Percentiles rank a stretch among this genome's conserved stretches.
These are phyloP conservation scores for Lichtheimia ornata DNA, from an alignment of 371 early-diverging fungal genomes.

Conservation along the genomic window DNA sequence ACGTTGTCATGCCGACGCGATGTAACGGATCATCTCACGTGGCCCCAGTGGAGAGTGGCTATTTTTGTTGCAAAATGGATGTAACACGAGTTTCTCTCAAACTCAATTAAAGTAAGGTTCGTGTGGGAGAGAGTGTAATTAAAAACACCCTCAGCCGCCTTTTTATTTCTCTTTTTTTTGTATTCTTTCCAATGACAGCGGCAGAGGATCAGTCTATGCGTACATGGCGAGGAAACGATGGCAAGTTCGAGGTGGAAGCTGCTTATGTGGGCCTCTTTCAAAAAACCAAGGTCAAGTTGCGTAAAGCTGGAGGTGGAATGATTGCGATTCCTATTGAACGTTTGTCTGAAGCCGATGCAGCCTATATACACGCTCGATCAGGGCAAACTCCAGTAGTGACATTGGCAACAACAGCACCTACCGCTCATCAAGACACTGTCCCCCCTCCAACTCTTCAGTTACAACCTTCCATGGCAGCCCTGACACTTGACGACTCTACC, in stretches of 20 bases:
- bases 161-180: no score
- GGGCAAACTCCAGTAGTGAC: not conserved
- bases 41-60: no score
- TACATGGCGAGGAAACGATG: slow-evolving; percentile 38
- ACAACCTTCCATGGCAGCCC: not conserved
- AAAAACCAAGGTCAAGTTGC: slow-evolving; percentile 42
- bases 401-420: not conserved
- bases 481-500: not conserved
- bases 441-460: not conserved
- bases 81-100: no score
- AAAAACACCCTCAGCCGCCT: no score
- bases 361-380: slow-evolving; percentile 26
- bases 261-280: slow-evolving; percentile 37
- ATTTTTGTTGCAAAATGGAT: no score
- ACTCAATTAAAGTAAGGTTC: no score
- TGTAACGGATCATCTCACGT: no score
- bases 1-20: no score
- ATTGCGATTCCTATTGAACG: slow-evolving; percentile 42
- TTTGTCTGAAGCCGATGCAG: slow-evolving; percentile 33
- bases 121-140: no score
- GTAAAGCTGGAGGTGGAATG: slow-evolving; percentile 33
- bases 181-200: no score
- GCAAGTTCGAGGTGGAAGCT: slow-evolving; percentile 41
- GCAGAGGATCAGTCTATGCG: not conserved
- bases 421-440: not conserved